Evolutionary conservation across 495 filamentous ascomycete genomes (phyloP).

Genomic region (Apodospora peruviana): DNA sequence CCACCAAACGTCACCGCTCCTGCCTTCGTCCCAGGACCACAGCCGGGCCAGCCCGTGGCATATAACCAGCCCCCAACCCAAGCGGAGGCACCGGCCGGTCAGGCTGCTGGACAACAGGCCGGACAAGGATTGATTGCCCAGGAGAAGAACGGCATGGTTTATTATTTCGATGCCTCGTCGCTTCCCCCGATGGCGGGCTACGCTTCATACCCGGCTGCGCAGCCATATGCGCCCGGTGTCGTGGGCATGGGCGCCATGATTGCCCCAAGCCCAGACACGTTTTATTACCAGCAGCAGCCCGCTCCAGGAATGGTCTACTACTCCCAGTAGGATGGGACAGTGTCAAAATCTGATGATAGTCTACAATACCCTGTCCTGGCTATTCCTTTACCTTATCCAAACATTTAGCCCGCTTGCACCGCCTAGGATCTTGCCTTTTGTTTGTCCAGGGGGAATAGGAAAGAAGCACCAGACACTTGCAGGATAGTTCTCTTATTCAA

Average conservation of each 20-base stretch:
- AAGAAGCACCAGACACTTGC: no score
- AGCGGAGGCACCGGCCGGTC: conserved; percentile 31
- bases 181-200: conserved; percentile 50
- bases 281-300: conserved; percentile 65
- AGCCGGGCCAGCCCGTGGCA: conserved; percentile 39
- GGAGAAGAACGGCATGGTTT: conserved; percentile 90
- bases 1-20: conserved; percentile 49
- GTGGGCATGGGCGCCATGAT: conserved; percentile 79
- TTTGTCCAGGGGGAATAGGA: no score
- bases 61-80: conserved; percentile 34
- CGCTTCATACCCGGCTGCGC: conserved; percentile 44
- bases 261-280: conserved; percentile 61
- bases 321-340: no score
- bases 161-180: conserved; percentile 81
- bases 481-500: no score
- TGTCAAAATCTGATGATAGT: no score
- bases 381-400: no score
- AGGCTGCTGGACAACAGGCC: conserved; percentile 15
- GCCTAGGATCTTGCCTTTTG: no score
- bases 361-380: no score
- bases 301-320: conserved; percentile 63
- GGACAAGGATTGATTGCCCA: conserved; percentile 75
- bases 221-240: conserved; percentile 50
- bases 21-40: conserved; percentile 52
- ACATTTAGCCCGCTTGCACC: no score